Percentiles rank a stretch among this genome's conserved stretches.
These are phyloP conservation scores for Theobroma grandiflorum DNA, from an alignment of 441 rosid genomes.

Conservation along the genomic window DNA sequence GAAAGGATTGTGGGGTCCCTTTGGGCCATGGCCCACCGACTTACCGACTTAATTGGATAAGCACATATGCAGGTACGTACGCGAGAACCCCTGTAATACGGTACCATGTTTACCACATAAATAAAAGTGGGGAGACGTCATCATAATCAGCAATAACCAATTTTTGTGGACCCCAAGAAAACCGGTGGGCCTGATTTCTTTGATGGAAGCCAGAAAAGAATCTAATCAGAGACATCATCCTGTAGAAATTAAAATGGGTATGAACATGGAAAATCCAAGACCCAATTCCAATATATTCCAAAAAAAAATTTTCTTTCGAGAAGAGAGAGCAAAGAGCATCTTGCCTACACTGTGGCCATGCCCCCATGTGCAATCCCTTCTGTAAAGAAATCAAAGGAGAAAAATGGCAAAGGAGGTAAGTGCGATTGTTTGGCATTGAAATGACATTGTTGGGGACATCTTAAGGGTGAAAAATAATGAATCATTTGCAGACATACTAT, in stretches of 20 bases:
- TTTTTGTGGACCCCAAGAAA: slow-evolving; percentile 12
- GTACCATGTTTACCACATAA: slow-evolving; percentile 28
- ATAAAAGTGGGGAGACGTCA: slow-evolving; percentile 1
- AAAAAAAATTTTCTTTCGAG: slow-evolving; percentile 16
- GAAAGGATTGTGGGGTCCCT: not conserved
- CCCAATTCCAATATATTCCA: slow-evolving; percentile 22
- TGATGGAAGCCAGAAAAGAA: slow-evolving; percentile 21
- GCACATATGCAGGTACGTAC: slow-evolving; percentile 20
- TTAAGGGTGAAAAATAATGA: slow-evolving; percentile 40
- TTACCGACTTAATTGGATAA: slow-evolving; percentile 25
- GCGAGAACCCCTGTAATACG: not conserved
- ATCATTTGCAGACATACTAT: slow-evolving; percentile 42
- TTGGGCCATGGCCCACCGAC: slow-evolving; percentile 34
- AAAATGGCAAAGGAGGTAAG: slow-evolving; percentile 37
- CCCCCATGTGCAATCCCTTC: slow-evolving; percentile 89
- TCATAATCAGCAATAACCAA: slow-evolving; percentile 16
- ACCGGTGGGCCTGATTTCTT: slow-evolving; percentile 25
- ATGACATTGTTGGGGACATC: slow-evolving; percentile 69
- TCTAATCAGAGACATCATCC: slow-evolving; percentile 25
- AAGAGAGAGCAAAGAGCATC: slow-evolving; percentile 69
- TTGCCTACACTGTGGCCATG: slow-evolving; percentile 66
- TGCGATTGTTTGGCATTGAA: slow-evolving; percentile 70
- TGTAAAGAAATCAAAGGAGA: slow-evolving; percentile 73
- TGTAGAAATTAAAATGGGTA: slow-evolving; percentile 20
- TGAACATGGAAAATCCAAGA: slow-evolving; percentile 32